Base-by-base conservation (phyloP, 805 yeast species). In the Candida pseudofarinosa region DNA sequence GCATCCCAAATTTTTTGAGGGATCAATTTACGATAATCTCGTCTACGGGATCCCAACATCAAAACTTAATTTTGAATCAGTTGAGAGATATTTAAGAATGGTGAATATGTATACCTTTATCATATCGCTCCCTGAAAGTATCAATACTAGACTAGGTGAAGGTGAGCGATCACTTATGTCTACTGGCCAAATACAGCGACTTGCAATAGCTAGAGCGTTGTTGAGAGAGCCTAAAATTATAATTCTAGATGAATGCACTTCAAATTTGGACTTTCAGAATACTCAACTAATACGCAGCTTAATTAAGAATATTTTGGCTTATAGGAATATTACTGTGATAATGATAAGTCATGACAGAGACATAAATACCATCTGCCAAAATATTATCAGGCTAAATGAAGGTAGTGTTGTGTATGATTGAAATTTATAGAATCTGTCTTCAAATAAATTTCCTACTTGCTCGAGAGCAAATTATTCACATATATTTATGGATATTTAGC, bases 121-220 rank as follows among this genome's bases (percentile, higher is more conserved):
- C 4, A 40, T 60, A 1, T 55, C 73, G 0, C 66, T 87, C 8
- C 81, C 85, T 0, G 65, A 74, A 1, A 84, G 85, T 0, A 55
- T 88, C 16, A 69, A 80, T 33, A 77, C 96, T 0, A 54, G 62
- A 12, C 65, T 91, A 18, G 76, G 72, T 14, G 63, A 63, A 17
- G 57, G 70, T 2, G 55, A 63, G 7, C 60, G 67, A 12, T 49
- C 69, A 1, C 51, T 78, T 35, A 60, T 91, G 1, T 89, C 97
- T 1, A 95, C 96, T 19, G 99, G 99, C 2, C 98, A 93, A 59
- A 71, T 84, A 6, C 98, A 93, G 58, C 66, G 97, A 43, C 58
- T 93, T 1, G 82, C 93, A 0, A 79, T 93, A 40, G 96, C 91
- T 0, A 72, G 98, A 39, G 93, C 96, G 0, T 48, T 93, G 3